A percentile compares a stretch with the other conserved stretches of the same genome.
phyloP scores from a whole-genome alignment of 108 stramenopile species.

The Skeletonema marinoi region DNA sequence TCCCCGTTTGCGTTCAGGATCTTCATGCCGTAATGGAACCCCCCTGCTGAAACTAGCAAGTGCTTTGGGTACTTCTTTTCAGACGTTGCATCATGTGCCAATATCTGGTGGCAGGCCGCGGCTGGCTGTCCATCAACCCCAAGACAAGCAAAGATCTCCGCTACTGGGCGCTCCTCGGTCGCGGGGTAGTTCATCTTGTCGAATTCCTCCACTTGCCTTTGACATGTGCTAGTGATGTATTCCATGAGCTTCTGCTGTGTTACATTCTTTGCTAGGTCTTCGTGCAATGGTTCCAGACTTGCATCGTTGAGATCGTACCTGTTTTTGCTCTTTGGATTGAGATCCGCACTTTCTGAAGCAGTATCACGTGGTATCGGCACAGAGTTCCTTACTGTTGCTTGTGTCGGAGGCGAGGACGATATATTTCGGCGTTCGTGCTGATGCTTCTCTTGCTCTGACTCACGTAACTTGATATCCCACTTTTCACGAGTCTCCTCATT shows the following conservation, averaged over 20 bases:
- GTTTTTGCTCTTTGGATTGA: background rate
- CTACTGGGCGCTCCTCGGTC: background rate
- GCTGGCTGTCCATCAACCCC: background rate
- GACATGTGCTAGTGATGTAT: background rate
- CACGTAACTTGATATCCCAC: background rate
- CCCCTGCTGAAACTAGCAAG: conserved; percentile 5
- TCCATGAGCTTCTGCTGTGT: background rate
- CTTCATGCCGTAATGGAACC: conserved; percentile 20
- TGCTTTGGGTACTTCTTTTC: background rate
- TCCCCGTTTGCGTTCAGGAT: conserved; percentile 5
- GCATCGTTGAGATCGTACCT: background rate
- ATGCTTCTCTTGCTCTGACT: background rate
- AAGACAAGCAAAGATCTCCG: background rate
- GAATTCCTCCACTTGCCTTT: background rate
- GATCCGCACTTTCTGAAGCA: background rate
- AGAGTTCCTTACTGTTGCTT: background rate
- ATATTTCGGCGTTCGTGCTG: background rate
- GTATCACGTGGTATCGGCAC: background rate
- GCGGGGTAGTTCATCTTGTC: background rate
- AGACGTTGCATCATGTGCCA: background rate
- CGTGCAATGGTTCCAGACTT: background rate
- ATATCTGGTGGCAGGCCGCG: background rate
- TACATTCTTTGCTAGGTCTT: background rate
- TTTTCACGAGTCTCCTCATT: background rate
- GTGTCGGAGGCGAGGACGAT: background rate